phyloP scores from a whole-genome alignment of 345 rosid species.

The Lumnitzera littorea region DNA sequence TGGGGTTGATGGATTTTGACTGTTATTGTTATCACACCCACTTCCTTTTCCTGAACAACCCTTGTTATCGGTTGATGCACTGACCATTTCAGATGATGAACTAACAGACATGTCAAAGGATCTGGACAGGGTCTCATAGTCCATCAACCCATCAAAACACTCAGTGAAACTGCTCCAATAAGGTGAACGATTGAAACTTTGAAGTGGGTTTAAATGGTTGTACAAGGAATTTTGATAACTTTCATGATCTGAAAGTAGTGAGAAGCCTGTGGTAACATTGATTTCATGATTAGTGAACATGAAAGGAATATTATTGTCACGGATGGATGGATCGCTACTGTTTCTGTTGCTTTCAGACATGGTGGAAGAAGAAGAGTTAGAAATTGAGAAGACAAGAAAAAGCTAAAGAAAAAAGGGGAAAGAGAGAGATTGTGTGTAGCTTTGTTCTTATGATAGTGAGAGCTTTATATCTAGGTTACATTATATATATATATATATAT shows the following conservation, averaged over 20 bases:
- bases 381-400: conserved; percentile 2
- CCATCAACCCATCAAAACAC: conserved; percentile 22
- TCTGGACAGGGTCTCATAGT: conserved; percentile 21
- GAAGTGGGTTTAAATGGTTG: conserved; percentile 1
- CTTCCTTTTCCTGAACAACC: conserved; percentile 3
- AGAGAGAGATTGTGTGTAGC: conserved; percentile 7
- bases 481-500: too few species aligned
- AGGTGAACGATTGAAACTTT: conserved; percentile 4
- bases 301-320: conserved; percentile 11
- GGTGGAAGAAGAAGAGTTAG: conserved; percentile 3
- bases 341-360: conserved; percentile 27
- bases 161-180: conserved; percentile 25
- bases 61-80: conserved; percentile 3
- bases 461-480: neutral
- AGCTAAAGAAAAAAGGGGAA: too few species aligned
- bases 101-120: conserved; percentile 29
- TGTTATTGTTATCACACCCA: neutral
- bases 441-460: conserved; percentile 8
- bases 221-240: too few species aligned
- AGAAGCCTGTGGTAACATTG: too few species aligned
- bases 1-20: conserved; percentile 22
- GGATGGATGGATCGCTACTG: conserved; percentile 24
- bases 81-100: conserved; percentile 31
- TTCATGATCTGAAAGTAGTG: too few species aligned
- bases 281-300: conserved; percentile 6